Percentiles rank a stretch among this genome's conserved stretches.
These are phyloP conservation scores for Fusarium stilboides DNA, from an alignment of 2,329 filamentous ascomycete species.

Conservation along the genomic window DNA sequence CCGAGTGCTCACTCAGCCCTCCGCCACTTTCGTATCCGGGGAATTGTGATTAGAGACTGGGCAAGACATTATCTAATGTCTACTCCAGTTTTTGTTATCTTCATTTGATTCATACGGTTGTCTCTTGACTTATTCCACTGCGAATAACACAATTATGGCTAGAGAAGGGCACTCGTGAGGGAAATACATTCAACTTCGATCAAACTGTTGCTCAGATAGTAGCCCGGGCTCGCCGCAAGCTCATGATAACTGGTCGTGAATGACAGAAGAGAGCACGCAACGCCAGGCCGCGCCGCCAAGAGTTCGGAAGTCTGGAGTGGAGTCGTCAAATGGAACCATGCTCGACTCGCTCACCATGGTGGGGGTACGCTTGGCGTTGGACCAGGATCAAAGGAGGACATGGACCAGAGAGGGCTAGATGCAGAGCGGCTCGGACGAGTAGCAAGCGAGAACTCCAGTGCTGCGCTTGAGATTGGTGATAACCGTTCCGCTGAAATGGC, in stretches of 20 bases:
- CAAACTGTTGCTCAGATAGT: background rate
- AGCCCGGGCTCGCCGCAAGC: conserved; percentile 15
- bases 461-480: conserved; percentile 51
- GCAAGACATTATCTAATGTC: conserved; percentile 22
- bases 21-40: conserved; percentile 32
- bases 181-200: background rate
- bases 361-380: conserved; percentile 46
- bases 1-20: conserved; percentile 29
- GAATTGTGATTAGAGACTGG: conserved; percentile 22
- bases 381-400: conserved; percentile 36
- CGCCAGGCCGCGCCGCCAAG: conserved; percentile 43
- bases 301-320: conserved; percentile 47
- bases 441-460: conserved; percentile 44
- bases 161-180: background rate
- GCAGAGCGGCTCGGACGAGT: conserved; percentile 43
- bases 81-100: conserved; percentile 1
- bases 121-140: background rate
- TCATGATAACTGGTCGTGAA: conserved; percentile 18
- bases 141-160: conserved; percentile 1
- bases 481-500: conserved; percentile 41
- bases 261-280: conserved; percentile 34
- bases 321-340: conserved; percentile 33
- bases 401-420: conserved; percentile 31
- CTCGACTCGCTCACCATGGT: conserved; percentile 41
- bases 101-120: background rate